These are phyloP conservation scores for Vicia villosa DNA, from an alignment of 306 rosid species.

Conservation along the genomic window DNA sequence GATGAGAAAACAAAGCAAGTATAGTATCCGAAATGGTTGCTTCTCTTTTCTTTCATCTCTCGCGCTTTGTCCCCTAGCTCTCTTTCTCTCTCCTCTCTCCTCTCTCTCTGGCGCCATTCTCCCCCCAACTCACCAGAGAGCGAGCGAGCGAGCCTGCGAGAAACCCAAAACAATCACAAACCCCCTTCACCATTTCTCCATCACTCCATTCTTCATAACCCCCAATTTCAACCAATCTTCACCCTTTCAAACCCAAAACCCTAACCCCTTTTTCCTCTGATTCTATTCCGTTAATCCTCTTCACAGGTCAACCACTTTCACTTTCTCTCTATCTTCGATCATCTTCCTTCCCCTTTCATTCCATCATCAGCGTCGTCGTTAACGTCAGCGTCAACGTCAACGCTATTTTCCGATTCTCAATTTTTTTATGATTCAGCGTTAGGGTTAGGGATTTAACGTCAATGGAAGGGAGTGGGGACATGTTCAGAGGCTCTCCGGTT, in stretches of 20 bases:
- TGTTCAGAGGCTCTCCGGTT: conserved; percentile 47
- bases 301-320: conserved; percentile 32
- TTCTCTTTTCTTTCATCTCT: conserved; percentile 19
- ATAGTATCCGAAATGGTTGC: conserved; percentile 41
- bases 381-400: not conserved
- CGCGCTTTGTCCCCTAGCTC: conserved; percentile 7
- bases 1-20: conserved; percentile 40
- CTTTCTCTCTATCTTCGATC: not conserved
- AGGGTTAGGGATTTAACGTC: conserved; percentile 62
- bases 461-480: conserved; percentile 74
- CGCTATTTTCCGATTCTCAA: not conserved
- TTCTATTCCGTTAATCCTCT: conserved; percentile 40
- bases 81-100: not conserved
- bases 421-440: conserved; percentile 28
- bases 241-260: conserved; percentile 33
- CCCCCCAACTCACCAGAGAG: conserved; percentile 32
- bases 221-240: not conserved
- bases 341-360: not conserved
- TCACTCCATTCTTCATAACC: not conserved
- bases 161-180: not conserved
- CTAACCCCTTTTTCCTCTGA: conserved; percentile 16
- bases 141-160: conserved; percentile 29
- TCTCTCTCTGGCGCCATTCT: conserved; percentile 30
- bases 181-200: not conserved
- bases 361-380: not conserved